Percentiles rank a stretch among this genome's conserved stretches.
Evolutionary conservation across 768 basidiomycete species (phyloP).

Genomic region (Dioszegia crocea): DNA sequence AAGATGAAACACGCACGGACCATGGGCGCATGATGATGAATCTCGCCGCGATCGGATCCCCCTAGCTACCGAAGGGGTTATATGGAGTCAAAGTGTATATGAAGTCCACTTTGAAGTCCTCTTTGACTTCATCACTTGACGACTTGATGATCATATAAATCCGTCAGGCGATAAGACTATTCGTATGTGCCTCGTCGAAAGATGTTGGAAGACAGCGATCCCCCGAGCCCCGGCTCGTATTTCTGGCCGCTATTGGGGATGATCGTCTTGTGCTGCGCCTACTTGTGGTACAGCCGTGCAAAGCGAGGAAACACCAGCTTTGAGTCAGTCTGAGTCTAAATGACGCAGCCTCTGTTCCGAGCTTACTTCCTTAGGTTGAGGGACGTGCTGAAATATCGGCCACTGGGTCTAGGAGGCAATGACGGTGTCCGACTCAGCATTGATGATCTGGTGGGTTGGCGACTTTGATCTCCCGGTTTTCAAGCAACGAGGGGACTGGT

Average conservation of each 20-base stretch:
- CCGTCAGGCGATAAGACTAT: no score
- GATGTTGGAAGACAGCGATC: background rate
- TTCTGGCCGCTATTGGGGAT: slow-evolving; percentile 27
- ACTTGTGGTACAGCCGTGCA: slow-evolving; percentile 16
- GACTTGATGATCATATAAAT: no score
- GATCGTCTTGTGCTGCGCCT: slow-evolving; percentile 24
- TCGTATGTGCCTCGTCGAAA: no score
- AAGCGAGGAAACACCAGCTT: background rate
- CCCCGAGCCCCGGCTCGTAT: slow-evolving; percentile 22
- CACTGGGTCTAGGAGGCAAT: background rate
- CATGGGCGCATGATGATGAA: background rate
- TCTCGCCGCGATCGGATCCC: no score
- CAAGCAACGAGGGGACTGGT: no score
- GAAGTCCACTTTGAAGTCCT: no score
- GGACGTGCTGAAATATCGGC: background rate
- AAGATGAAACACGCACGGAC: slow-evolving; percentile 10
- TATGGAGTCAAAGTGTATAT: no score
- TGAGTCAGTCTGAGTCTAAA: background rate
- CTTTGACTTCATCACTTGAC: no score
- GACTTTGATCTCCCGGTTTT: background rate
- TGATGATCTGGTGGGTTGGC: slow-evolving; percentile 6
- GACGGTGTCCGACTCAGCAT: slow-evolving; percentile 5
- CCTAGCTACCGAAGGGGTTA: no score
- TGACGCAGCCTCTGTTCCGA: background rate
- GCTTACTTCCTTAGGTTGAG: background rate